Evolutionary conservation across 179 eudicot species (phyloP).

Genomic region (Silene coronaria): DNA sequence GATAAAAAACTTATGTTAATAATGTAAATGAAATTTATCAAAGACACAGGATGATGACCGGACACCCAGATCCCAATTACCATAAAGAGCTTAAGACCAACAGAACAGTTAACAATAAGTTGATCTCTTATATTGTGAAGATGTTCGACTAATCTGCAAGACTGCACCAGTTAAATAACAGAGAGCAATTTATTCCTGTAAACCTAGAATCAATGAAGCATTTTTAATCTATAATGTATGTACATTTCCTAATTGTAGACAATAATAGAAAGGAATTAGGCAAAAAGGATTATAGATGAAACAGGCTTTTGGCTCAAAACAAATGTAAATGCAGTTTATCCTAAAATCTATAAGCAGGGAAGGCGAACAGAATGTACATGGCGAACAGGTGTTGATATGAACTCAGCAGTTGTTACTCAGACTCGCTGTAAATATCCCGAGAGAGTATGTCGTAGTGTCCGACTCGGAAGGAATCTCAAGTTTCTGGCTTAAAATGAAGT

Average conservation of each 20-base stretch:
- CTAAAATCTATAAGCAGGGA: neutral
- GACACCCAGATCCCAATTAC: too few relatives aligned
- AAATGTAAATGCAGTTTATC: neutral
- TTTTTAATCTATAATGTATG: neutral
- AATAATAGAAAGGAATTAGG: neutral
- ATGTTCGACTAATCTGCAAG: neutral
- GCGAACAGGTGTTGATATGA: neutral
- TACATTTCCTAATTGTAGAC: slow-evolving; percentile 4
- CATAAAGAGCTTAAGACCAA: too few relatives aligned
- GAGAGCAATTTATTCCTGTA: neutral
- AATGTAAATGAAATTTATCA: too few relatives aligned
- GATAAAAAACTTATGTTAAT: too few relatives aligned
- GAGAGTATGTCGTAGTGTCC: neutral
- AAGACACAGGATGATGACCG: too few relatives aligned
- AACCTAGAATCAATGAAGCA: neutral
- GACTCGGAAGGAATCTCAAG: neutral
- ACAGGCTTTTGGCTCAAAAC: neutral
- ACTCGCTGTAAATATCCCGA: neutral
- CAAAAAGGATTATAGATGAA: neutral
- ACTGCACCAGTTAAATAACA: neutral
- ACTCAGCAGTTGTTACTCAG: neutral
- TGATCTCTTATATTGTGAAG: too few relatives aligned
- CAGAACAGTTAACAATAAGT: too few relatives aligned
- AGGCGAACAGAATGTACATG: slow-evolving; percentile 9
- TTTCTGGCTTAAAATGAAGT: neutral